Evolutionary conservation across 306 rosid species (phyloP), one percentile per base, ranked within the genome.

Genomic region (Inga leiocalycina): DNA sequence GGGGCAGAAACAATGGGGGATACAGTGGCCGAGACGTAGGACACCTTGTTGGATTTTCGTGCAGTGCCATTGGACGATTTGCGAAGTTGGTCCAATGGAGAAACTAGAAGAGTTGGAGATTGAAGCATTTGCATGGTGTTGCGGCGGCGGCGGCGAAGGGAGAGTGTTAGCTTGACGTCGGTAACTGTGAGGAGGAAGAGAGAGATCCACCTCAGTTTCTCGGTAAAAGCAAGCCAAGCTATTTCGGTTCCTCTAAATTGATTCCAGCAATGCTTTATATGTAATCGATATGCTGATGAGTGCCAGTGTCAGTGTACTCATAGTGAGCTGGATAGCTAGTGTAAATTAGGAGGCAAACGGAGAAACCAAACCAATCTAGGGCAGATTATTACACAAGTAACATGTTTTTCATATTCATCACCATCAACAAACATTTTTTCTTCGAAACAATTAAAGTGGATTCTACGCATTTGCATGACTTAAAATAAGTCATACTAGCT

Each of bases 81-180:
- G 54, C 83, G 91, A n/a, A 90, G 84, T 13, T 90, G 90, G 84
- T 82, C 89, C 27, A 94, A 79, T 1, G 92, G 94, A 2, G 91
- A 86, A 37, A 89, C 71, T 49, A 91, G 89, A 56, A 94, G 91
- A 16, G 91, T 79, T 4, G 92, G 82, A 20, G 92, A 78, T 39
- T 88, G 91, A 43, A 89, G 71, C 1, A 93, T 82, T 30, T 94
- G 97, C 98, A 94, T 93, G 56, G 89, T 76, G 77, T 3, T 27
- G 59, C 43, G 54, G 52, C 14, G 71, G 79, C 52, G 35, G 20
- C 30, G 46, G 20, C 30, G 46, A 16, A n/a, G 37, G 52, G 75
- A 39, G 61, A 6, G 77, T 8, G 52, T 8, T 77, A 1, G 10
- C 2, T 72, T 8, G 89, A 39, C 87, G 90, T 83, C 77, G 79